Conservation (phyloP, 2,329 filamentous ascomycete species). For the Amphichorda felina region DNA sequence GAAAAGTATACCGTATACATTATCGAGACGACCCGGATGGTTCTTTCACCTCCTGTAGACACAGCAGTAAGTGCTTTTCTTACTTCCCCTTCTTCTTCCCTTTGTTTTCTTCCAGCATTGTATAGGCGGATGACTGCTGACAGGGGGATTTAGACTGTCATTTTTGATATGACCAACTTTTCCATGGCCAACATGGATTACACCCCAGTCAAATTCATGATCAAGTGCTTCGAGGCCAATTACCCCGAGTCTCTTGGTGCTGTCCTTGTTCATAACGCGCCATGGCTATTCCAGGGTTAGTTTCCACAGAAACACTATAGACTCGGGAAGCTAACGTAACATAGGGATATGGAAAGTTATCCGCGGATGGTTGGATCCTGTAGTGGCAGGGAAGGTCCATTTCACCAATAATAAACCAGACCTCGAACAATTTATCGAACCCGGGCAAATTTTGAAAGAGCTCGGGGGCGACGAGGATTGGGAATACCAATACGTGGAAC, state of each 20-base stretch:
- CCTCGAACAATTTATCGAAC: constrained; percentile 63
- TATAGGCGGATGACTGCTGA: not conserved
- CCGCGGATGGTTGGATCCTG: constrained; percentile 89
- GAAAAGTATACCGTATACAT: constrained; percentile 88
- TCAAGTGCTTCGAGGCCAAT: constrained; percentile 98
- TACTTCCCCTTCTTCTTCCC: too few relatives aligned
- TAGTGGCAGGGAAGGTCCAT: constrained; percentile 87
- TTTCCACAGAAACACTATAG: constrained; percentile 12
- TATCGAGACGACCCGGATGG: constrained; percentile 86
- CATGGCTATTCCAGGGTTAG: constrained; percentile 89
- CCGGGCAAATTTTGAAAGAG: constrained; percentile 63
- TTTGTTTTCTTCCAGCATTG: not conserved
- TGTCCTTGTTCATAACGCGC: constrained; percentile 88
- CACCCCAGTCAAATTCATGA: constrained; percentile 95
- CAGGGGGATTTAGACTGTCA: constrained; percentile 50
- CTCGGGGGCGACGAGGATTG: constrained; percentile 80
- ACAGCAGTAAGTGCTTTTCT: constrained; percentile 60
- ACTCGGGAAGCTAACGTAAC: too few relatives aligned
- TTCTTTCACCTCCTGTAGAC: constrained; percentile 69
- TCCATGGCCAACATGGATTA: constrained; percentile 98
- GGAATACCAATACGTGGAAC: constrained; percentile 74
- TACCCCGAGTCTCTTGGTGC: constrained; percentile 88
- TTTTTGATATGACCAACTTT: constrained; percentile 96
- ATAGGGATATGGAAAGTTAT: constrained; percentile 92
- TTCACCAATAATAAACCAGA: constrained; percentile 79